A percentile compares a stretch with the other conserved stretches of the same genome.
These are phyloP conservation scores for Orbilia blumenaviensis DNA, from an alignment of 2,329 filamentous ascomycete genomes.

Conservation along the genomic window DNA sequence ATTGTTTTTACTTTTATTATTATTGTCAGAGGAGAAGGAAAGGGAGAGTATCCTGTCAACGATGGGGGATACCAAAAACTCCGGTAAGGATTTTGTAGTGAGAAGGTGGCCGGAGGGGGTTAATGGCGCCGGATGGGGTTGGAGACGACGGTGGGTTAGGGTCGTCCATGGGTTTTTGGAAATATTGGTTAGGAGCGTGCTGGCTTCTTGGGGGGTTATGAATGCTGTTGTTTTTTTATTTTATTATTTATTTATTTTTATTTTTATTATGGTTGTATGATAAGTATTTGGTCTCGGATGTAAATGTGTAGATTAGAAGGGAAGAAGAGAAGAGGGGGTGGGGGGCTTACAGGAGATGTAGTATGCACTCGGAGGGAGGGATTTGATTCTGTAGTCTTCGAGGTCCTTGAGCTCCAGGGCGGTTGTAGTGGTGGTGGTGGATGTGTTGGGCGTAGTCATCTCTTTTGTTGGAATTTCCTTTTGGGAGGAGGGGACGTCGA, in stretches of 20 bases:
- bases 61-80: constrained; percentile 77
- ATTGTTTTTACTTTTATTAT: no score
- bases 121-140: constrained; percentile 87
- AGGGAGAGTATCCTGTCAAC: constrained; percentile 66
- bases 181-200: constrained; percentile 60
- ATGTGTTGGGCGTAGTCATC: constrained; percentile 36
- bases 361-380: constrained; percentile 27
- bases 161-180: constrained; percentile 82
- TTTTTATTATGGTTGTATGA: no score
- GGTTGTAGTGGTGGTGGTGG: not conserved
- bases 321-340: not conserved
- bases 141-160: constrained; percentile 86
- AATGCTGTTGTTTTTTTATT: constrained; percentile 36
- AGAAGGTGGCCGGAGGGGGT: constrained; percentile 78
- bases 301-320: not conserved
- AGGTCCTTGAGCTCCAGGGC: constrained; percentile 21
- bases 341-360: constrained; percentile 38
- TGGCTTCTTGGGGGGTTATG: constrained; percentile 60
- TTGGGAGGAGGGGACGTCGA: not conserved
- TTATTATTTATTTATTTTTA: not conserved
- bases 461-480: constrained; percentile 47
- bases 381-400: constrained; percentile 21
- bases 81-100: constrained; percentile 73
- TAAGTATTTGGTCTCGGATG: not conserved
- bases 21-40: constrained; percentile 2